A percentile compares a stretch with the other conserved stretches of the same genome.
Evolutionary conservation across 768 basidiomycete species (phyloP).

Genomic region (Clitopilus hobsonii): DNA sequence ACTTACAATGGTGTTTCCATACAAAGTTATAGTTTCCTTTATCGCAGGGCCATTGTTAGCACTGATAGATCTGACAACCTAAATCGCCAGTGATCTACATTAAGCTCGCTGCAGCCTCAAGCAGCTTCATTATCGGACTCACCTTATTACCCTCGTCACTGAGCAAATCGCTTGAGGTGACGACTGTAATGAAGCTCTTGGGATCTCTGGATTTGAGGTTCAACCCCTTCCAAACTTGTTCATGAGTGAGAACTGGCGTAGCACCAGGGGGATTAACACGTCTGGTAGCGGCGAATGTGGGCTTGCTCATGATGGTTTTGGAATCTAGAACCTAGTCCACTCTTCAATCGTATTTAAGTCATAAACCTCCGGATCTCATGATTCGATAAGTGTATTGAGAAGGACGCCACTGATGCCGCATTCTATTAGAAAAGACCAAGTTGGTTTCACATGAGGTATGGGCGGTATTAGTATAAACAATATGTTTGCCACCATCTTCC

Average conservation of each 20-base stretch:
- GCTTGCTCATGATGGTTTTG: background rate
- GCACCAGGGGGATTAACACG: conserved; percentile 19
- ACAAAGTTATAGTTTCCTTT: conserved; percentile 15
- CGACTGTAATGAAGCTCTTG: conserved; percentile 15
- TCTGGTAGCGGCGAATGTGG: conserved; percentile 20
- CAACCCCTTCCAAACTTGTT: conserved; percentile 23
- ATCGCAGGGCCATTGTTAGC: conserved; percentile 12
- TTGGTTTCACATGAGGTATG: no score
- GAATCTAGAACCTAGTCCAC: no score
- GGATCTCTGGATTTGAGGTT: conserved; percentile 22
- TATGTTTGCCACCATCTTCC: no score
- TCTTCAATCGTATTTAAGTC: no score
- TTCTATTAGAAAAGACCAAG: no score
- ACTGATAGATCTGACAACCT: conserved; percentile 14
- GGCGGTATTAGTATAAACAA: no score
- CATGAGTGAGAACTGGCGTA: conserved; percentile 18
- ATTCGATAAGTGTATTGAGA: no score
- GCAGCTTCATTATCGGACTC: no score
- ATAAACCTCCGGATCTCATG: no score
- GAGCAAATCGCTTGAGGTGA: conserved; percentile 14
- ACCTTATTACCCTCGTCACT: conserved; percentile 18
- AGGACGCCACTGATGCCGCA: no score
- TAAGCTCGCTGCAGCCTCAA: no score
- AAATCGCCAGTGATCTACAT: background rate
- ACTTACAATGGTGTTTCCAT: conserved; percentile 20